Conservation (phyloP, 1,284 basidiomycete species). For the Porogramme epimiltina region DNA sequence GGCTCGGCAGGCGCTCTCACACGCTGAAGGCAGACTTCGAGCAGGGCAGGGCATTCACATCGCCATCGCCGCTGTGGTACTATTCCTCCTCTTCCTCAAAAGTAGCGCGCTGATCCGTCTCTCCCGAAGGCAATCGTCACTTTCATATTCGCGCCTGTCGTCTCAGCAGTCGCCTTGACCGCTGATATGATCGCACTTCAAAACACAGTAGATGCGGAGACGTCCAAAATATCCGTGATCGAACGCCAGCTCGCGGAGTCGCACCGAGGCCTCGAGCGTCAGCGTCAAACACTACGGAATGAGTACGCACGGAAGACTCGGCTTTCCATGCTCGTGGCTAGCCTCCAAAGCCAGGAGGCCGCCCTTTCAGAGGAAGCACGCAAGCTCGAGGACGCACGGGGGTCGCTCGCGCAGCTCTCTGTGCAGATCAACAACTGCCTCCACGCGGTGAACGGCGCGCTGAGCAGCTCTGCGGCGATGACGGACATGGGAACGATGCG, state of each 20-base stretch:
- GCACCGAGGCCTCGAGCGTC: not conserved
- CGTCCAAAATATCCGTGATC: no score
- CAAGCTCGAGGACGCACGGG: not conserved
- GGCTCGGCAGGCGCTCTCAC: not conserved
- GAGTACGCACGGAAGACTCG: not conserved
- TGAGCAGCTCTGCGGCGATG: slow-evolving; percentile 12
- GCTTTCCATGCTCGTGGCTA: not conserved
- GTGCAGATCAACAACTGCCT: slow-evolving; percentile 11
- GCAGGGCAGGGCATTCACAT: not conserved
- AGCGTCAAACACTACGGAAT: not conserved
- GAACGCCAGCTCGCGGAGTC: slow-evolving; percentile 1
- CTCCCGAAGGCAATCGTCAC: not conserved
- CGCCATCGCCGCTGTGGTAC: slow-evolving; percentile 1
- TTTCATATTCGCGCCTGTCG: slow-evolving; percentile 3
- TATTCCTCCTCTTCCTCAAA: no score
- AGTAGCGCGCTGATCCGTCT: no score
- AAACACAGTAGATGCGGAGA: not conserved
- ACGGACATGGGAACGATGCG: slow-evolving; percentile 5
- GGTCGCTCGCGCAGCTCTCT: slow-evolving; percentile 6
- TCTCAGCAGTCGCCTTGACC: not conserved
- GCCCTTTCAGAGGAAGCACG: not conserved
- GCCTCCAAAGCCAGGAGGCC: not conserved
- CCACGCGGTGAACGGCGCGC: slow-evolving; percentile 5
- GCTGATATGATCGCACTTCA: not conserved
- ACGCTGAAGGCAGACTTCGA: not conserved